Evolutionary conservation across 1,284 basidiomycete genomes (phyloP), one percentile per base, ranked within the genome.

Genomic region (Trametes polyzona): DNA sequence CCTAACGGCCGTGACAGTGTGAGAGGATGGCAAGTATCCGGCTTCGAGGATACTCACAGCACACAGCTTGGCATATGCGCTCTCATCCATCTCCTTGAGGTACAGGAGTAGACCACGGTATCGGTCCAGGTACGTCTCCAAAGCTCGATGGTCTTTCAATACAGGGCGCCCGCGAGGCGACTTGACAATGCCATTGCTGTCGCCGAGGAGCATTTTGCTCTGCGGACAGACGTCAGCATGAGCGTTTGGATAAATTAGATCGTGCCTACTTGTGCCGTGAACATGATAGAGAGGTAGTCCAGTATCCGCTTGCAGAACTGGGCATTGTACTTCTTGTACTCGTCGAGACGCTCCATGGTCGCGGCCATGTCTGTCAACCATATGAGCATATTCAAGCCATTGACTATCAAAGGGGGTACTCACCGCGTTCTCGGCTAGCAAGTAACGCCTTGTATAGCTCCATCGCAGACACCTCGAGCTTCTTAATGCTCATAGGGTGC

Each of bases 371-470:
- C 94, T 87, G 6, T 16, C 32, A 24, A 33, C 5, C n/a, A 14
- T 19, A 16, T 4, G 17, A 42, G 9, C 16, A 0, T 4, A 4
- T 32, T 16, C 11, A 1, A 12, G 10, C 19, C 11, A 24, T 7
- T 12, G 11, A 7, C n/a, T n/a, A 17, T 17, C 26, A 46, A 39
- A 30, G 27, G 23, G 4, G 14, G 10, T 3, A 67, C 72, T 56
- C 59, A 91, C 91, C 90, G 67, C 86, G 89, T 69, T 97, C 94
- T 61, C 89, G 80, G n/a, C 93, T 91, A 4, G 95, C 94, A 65
- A 94, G 87, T 14, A 99, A 76, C 1, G 96, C 96, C 71, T 97
- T 97, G 80, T 99, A 99, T n/a, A 99, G 78, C 52, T 92, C 88
- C 0, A 90, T 84, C 0, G 91, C 91, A 10, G 96, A 91, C 49